Percentiles rank a stretch among this genome's conserved stretches.
Conservation (phyloP, 306 rosid genomes). For the cucumber (Cucumis sativus) region Cucumber_9930_V3 NC_026656.2:984001-984500, state of each 20-base stretch:
- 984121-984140: slow-evolving; percentile 80
- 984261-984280: background rate
- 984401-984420: background rate
- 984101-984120: slow-evolving; percentile 77
- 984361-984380: background rate
- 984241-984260: slow-evolving; percentile 1
- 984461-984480: slow-evolving; percentile 8
- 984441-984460: slow-evolving; percentile 6
- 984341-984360: background rate
- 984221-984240: slow-evolving; percentile 1
- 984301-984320: background rate
- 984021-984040: background rate
- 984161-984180: slow-evolving; percentile 71
- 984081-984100: slow-evolving; percentile 79
- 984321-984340: background rate
- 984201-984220: slow-evolving; percentile 17
- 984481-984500: background rate
- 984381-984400: background rate
- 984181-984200: slow-evolving; percentile 47
- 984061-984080: slow-evolving; percentile 1
- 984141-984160: slow-evolving; percentile 70
- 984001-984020: background rate
- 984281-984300: background rate
- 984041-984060: background rate
- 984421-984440: background rate